Base-by-base conservation (phyloP, 2,329 filamentous ascomycete species). In the Fusarium verrucosum region DNA sequence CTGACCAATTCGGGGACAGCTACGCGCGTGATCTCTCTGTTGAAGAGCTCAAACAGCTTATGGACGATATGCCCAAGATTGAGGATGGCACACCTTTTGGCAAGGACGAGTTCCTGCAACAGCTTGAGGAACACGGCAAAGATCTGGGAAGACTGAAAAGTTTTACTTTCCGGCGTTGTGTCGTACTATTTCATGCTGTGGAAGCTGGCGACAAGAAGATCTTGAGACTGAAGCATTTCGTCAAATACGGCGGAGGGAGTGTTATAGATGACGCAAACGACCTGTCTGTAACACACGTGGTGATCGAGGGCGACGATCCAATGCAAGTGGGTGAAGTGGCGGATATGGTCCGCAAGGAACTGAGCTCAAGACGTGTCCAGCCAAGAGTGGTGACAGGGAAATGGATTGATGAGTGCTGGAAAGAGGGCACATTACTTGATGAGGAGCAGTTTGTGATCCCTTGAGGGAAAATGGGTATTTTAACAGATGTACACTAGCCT, bases 391-490 rank as follows among this genome's bases (percentile, higher is more conserved):
- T 97, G 3, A 84, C 79, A 0, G 75, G 82, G 10, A 80, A 81
- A 14, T 99, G 95, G 95, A 78, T 97, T 1, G 83, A 89, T 46
- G 87, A 90, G 49, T 92, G 91, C 70, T 97, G 94, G 92, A 82
- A 81, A 57, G 92, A 94, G 74, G 83, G 82, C 64, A 96, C 92
- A 1, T 72, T 91, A 60, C 75, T 97, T 42, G 92, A 96, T 66
- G 94, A 97, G 78, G 92, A 94, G 70, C 77, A 79, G 36, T 87
- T 84, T 70, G 73, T 70, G 5, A 63, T 77, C 6, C 73, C 42
- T 63, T 72, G 45, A 69, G 53, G 28, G 46, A 58, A 10, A 45
- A 52, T 41, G 43, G 44, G 45, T 56, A 65, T 64, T 55, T 66
- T 55, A 62, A 43, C 36, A 58, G 33, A 32, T 69, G 44, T 70